These are phyloP conservation scores for Cymbomonas tetramitiformis DNA, from an alignment of 139 green algal species.

Conservation along the genomic window DNA sequence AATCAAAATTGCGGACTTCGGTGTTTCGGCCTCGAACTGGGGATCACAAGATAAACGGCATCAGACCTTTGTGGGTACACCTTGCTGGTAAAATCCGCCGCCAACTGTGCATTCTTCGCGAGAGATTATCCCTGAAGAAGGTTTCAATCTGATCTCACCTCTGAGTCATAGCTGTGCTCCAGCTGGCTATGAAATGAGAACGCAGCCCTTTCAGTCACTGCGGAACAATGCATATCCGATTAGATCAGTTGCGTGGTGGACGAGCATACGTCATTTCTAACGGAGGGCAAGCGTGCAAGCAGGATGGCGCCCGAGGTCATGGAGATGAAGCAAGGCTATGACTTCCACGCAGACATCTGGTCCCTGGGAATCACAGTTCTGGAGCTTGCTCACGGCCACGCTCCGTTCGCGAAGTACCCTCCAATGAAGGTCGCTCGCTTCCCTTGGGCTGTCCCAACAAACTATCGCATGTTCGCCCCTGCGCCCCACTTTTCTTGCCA, in stretches of 20 bases:
- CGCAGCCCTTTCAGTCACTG: no score
- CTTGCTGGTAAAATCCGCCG: constrained; percentile 85
- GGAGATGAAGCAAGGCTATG: constrained; percentile 59
- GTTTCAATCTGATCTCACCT: no score
- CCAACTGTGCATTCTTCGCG: not conserved
- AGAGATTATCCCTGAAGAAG: not conserved
- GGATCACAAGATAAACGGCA: constrained; percentile 31
- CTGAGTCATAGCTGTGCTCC: no score
- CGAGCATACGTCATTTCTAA: no score
- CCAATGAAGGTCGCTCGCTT: constrained; percentile 99
- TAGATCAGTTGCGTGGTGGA: no score
- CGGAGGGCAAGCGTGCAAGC: no score
- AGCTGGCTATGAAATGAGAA: no score
- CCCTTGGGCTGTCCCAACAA: no score
- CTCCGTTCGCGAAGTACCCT: constrained; percentile 93
- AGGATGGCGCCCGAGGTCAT: constrained; percentile 99
- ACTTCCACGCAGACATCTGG: constrained; percentile 85
- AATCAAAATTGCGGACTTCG: constrained; percentile 91
- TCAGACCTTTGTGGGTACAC: constrained; percentile 67
- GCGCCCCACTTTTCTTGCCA: no score
- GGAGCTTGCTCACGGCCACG: constrained; percentile 92
- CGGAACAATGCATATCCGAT: no score
- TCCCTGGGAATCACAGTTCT: constrained; percentile 95
- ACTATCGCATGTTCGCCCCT: no score
- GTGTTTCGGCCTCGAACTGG: constrained; percentile 78